Conservation (phyloP, 495 filamentous ascomycete genomes). For the Ascodesmis nigricans region DNA sequence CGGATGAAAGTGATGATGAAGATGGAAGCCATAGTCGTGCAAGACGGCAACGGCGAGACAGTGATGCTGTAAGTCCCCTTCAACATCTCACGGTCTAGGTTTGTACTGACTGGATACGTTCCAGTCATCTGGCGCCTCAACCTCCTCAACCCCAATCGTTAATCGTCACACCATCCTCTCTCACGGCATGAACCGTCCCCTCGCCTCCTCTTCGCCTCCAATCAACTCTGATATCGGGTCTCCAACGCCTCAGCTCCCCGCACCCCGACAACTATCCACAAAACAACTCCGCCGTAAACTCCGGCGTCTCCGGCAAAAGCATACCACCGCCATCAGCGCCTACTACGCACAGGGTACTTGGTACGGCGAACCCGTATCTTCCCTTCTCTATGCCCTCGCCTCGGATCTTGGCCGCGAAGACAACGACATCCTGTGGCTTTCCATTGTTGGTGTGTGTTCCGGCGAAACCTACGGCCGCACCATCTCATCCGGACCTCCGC, state of each 20-base stretch:
- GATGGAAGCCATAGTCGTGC: conserved; percentile 37
- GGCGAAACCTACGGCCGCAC: conserved; percentile 69
- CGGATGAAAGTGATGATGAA: conserved; percentile 31
- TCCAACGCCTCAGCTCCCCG: conserved; percentile 34
- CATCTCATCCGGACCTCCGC: conserved; percentile 21
- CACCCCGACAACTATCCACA: conserved; percentile 35
- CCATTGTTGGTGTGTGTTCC: conserved; percentile 78
- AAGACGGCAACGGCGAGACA: conserved; percentile 39
- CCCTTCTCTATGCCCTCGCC: conserved; percentile 78
- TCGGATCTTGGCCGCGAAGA: conserved; percentile 91
- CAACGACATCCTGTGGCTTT: conserved; percentile 84
- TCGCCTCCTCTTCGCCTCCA: conserved; percentile 23
- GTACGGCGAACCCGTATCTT: conserved; percentile 85
- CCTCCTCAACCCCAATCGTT: conserved; percentile 32
- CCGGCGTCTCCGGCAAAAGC: conserved; percentile 48
- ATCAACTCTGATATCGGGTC: too few relatives aligned
- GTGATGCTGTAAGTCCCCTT: conserved; percentile 12
- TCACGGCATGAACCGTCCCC: conserved; percentile 38
- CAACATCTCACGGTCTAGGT: not conserved
- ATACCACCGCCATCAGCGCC: conserved; percentile 44
- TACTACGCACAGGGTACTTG: conserved; percentile 78
- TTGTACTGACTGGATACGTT: conserved; percentile 38
- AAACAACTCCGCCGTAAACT: conserved; percentile 45
- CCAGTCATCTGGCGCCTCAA: conserved; percentile 37
- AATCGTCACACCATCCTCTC: conserved; percentile 31